Conservation (phyloP, 2,329 filamentous ascomycete genomes). For the Calonectria fujianensis region DNA sequence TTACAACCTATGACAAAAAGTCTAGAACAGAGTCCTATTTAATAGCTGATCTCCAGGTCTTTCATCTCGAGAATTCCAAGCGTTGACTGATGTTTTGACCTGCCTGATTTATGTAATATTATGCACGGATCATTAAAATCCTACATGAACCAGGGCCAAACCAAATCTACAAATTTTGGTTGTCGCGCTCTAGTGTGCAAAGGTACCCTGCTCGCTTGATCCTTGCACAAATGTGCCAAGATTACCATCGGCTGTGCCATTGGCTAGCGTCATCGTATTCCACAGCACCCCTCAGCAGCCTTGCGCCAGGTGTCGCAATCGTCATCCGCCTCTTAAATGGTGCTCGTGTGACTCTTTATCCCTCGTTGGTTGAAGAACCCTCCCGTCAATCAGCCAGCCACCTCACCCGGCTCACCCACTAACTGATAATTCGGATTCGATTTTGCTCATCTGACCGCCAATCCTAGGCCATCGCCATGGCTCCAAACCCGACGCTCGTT, state of each 20-base stretch:
- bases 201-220: neutral
- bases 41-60: too few relatives aligned
- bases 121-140: too few relatives aligned
- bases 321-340: neutral
- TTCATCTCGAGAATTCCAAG: too few relatives aligned
- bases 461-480: neutral
- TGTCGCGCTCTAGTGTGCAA: neutral
- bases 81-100: too few relatives aligned
- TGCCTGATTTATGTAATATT: too few relatives aligned
- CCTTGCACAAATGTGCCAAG: neutral
- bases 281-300: neutral
- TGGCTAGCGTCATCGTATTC: neutral
- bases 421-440: neutral
- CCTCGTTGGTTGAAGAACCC: neutral
- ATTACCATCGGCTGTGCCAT: neutral
- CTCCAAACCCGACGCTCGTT: neutral
- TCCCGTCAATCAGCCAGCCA: neutral
- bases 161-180: too few relatives aligned
- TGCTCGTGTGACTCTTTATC: neutral
- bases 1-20: too few relatives aligned
- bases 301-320: neutral
- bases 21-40: too few relatives aligned
- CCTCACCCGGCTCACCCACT: neutral
- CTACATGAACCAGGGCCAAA: too few relatives aligned
- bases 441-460: neutral